Percentiles rank a stretch among this genome's conserved stretches.
phyloP scores from a whole-genome alignment of 2,329 filamentous ascomycete genomes.

The Gaeumannomyces sp. region DNA sequence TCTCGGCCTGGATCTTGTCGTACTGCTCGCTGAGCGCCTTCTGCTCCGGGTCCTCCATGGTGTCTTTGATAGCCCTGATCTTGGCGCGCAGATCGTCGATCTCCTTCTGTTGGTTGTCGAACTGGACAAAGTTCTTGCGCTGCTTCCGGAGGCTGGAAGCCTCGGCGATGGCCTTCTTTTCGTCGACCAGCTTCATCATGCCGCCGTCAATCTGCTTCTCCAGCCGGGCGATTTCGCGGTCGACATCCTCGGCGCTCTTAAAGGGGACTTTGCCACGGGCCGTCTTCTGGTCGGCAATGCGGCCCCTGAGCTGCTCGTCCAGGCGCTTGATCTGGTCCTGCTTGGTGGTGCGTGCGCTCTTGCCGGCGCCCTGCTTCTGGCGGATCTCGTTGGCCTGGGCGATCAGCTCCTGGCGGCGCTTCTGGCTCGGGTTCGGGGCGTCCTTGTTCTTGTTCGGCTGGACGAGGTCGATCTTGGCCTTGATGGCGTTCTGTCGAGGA shows the following conservation, averaged over 20 bases:
- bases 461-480: conserved; percentile 80
- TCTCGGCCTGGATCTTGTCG: conserved; percentile 75
- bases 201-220: conserved; percentile 84
- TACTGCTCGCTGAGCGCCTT: conserved; percentile 86
- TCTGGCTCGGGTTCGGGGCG: conserved; percentile 70
- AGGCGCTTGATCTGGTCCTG: conserved; percentile 89
- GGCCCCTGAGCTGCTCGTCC: conserved; percentile 80
- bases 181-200: conserved; percentile 91
- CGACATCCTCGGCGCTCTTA: conserved; percentile 84
- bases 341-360: conserved; percentile 70
- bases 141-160: conserved; percentile 78
- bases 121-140: conserved; percentile 82
- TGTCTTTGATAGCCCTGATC: conserved; percentile 83
- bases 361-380: conserved; percentile 80
- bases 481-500: conserved; percentile 67
- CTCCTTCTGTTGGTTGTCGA: conserved; percentile 79
- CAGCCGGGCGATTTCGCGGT: conserved; percentile 72
- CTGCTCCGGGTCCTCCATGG: conserved; percentile 83
- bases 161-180: conserved; percentile 86
- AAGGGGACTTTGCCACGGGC: conserved; percentile 74
- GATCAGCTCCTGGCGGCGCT: conserved; percentile 81
- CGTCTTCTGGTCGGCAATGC: conserved; percentile 80
- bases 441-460: conserved; percentile 69
- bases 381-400: conserved; percentile 77
- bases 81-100: conserved; percentile 84